Base-by-base conservation (phyloP, 225 moss, liverwort and hornwort species). In the Anthoceros angustus region DNA sequence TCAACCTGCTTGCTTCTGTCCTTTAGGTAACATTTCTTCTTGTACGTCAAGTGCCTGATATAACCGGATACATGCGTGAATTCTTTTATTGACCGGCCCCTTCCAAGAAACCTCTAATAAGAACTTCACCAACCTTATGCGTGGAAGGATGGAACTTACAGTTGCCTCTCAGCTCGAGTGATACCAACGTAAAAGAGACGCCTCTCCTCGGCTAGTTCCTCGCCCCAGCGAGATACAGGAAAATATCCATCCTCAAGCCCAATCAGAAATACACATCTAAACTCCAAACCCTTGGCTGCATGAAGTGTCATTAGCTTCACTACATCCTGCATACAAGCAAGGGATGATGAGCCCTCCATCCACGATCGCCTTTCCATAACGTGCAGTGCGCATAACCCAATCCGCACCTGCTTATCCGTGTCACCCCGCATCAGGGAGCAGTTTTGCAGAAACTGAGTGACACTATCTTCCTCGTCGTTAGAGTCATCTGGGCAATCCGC, bases 101-200 rank as follows among this genome's bases (percentile, higher is more conserved):
- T 11, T 2, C 12, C 45, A 46, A 11, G 3, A 16, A 16, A 11
- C 11, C 16, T 16, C 11, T 11, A 46, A 46, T 11, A 46, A 46
- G 45, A 1, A 46, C 0, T 16, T 11, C 12, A 46, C 45, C 11
- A 46, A 46, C 16, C 12, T 16, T 6, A 46, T 46, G 11, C 45
- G 55, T 7, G 6, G 0, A 55, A 7, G 55, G n/a, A 1, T 18
- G 18, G 16, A 55, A 55, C 55, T 55, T 55, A 76, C 80, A 80
- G 63, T 62, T 77, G 64, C 42, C 74, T 72, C 61, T 63, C 68
- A 18, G 80, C 80, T 42, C 80, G 72, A 62, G 80, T 80, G 40
- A 80, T 63, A 26, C 80, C 80, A 45, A 80, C 80, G 43, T 80
- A 80, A 66, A 77, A 80, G 71, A 80, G 66, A 38, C 80, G 74